Percentiles rank a stretch among this genome's conserved stretches.
Evolutionary conservation across 495 filamentous ascomycete species (phyloP).

Genomic region (Cryomyces antarcticus): DNA sequence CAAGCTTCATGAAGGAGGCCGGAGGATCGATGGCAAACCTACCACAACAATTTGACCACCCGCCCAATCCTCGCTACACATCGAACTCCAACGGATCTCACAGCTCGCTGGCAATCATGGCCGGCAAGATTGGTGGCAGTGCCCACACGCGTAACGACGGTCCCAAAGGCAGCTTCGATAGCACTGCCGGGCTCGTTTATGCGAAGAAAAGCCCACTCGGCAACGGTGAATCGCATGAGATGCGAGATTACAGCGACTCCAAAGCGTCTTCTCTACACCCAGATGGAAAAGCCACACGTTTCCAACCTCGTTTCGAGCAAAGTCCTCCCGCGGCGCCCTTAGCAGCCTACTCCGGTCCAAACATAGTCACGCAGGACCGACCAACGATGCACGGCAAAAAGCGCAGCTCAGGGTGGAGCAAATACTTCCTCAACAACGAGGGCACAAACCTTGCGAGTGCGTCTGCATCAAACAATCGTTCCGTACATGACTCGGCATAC

Average conservation of each 20-base stretch:
- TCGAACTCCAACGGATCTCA: slow-evolving; percentile 13
- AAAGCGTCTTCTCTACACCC: background rate
- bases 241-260: slow-evolving; percentile 6
- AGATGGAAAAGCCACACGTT: no score
- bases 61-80: slow-evolving; percentile 13
- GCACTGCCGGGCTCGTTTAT: slow-evolving; percentile 14
- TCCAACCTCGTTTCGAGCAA: background rate
- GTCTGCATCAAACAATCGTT: slow-evolving; percentile 12
- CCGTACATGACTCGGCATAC: slow-evolving; percentile 12
- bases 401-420: slow-evolving; percentile 38
- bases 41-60: background rate
- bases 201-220: slow-evolving; percentile 8
- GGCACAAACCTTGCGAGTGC: slow-evolving; percentile 22
- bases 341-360: slow-evolving; percentile 8
- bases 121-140: slow-evolving; percentile 21
- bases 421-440: slow-evolving; percentile 35
- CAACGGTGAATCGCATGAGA: background rate
- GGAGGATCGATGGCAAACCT: slow-evolving; percentile 22
- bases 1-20: slow-evolving; percentile 32
- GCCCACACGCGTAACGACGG: slow-evolving; percentile 15
- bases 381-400: slow-evolving; percentile 13
- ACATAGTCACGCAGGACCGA: background rate
- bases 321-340: background rate
- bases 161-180: slow-evolving; percentile 14
- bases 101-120: slow-evolving; percentile 21